Percentiles rank a stretch among this genome's conserved stretches.
phyloP scores from a whole-genome alignment of 129 eudicot species.

The Artemisia argyi region DNA sequence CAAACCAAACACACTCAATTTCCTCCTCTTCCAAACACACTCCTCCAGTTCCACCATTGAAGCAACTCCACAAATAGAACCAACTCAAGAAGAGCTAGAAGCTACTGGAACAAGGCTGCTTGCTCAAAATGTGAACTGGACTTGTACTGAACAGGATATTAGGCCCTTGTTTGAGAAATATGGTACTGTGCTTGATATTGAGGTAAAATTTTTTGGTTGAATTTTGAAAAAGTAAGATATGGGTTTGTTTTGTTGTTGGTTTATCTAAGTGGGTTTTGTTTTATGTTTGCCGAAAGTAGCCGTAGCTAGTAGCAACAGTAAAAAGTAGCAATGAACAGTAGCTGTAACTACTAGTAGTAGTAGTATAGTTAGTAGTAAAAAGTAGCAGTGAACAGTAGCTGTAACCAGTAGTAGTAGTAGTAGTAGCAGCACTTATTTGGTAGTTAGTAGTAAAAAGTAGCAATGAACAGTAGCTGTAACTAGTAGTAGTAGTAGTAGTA shows the following conservation, averaged over 20 bases:
- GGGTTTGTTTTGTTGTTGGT: slow-evolving; percentile 4
- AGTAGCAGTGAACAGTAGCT: too few relatives aligned
- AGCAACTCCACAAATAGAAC: slow-evolving; percentile 14
- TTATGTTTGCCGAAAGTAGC: background rate
- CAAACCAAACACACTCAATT: slow-evolving; percentile 28
- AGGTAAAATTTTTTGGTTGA: slow-evolving; percentile 45
- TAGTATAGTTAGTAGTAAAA: too few relatives aligned
- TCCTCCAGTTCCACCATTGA: slow-evolving; percentile 16
- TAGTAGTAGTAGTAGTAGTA: too few relatives aligned
- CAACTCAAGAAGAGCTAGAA: slow-evolving; percentile 42
- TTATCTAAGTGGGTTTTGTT: background rate
- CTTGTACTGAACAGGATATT: slow-evolving; percentile 64
- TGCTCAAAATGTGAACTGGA: slow-evolving; percentile 82
- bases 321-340: too few relatives aligned
- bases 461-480: too few relatives aligned
- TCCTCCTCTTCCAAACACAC: slow-evolving; percentile 19
- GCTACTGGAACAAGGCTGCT: slow-evolving; percentile 64
- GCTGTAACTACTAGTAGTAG: too few relatives aligned
- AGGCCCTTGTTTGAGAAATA: slow-evolving; percentile 70
- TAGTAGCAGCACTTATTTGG: too few relatives aligned
- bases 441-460: too few relatives aligned
- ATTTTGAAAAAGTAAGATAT: background rate
- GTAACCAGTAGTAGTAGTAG: too few relatives aligned
- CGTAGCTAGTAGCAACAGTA: too few relatives aligned
- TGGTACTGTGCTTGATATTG: slow-evolving; percentile 78